These are phyloP conservation scores for Xanthoparmelia taractica DNA, from an alignment of 495 filamentous ascomycete genomes.

Conservation along the genomic window DNA sequence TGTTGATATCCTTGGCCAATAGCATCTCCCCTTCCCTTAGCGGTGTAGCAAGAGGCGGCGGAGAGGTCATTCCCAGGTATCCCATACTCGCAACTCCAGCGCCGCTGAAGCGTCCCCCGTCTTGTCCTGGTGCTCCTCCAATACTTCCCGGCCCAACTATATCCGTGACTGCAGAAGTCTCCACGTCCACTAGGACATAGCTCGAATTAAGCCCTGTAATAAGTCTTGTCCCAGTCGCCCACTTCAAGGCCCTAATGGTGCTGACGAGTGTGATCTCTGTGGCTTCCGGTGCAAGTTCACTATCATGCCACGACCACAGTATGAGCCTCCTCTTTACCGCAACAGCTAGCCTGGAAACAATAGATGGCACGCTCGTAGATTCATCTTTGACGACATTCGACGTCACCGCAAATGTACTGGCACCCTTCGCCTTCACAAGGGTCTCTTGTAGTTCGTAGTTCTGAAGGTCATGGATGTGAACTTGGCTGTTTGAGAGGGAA, in stretches of 20 bases:
- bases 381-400: constrained; percentile 89
- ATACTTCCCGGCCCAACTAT: constrained; percentile 72
- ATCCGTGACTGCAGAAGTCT: constrained; percentile 59
- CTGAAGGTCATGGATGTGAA: constrained; percentile 82
- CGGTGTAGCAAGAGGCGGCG: constrained; percentile 78
- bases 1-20: constrained; percentile 92
- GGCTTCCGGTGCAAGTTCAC: constrained; percentile 68
- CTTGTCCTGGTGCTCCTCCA: constrained; percentile 56
- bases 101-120: constrained; percentile 54
- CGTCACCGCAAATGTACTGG: constrained; percentile 84
- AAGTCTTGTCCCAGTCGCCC: constrained; percentile 77
- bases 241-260: constrained; percentile 74
- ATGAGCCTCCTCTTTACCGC: constrained; percentile 84
- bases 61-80: constrained; percentile 83
- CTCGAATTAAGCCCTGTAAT: constrained; percentile 82
- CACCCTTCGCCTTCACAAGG: constrained; percentile 72
- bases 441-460: constrained; percentile 74
- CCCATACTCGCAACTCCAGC: constrained; percentile 76
- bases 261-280: constrained; percentile 72
- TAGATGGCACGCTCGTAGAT: constrained; percentile 75
- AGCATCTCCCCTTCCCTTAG: constrained; percentile 76
- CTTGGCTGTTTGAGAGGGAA: constrained; percentile 77
- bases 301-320: constrained; percentile 92
- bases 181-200: constrained; percentile 84
- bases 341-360: constrained; percentile 83